Evolutionary conservation across 768 basidiomycete genomes (phyloP).

Genomic region (Lentinula aciculospora): DNA sequence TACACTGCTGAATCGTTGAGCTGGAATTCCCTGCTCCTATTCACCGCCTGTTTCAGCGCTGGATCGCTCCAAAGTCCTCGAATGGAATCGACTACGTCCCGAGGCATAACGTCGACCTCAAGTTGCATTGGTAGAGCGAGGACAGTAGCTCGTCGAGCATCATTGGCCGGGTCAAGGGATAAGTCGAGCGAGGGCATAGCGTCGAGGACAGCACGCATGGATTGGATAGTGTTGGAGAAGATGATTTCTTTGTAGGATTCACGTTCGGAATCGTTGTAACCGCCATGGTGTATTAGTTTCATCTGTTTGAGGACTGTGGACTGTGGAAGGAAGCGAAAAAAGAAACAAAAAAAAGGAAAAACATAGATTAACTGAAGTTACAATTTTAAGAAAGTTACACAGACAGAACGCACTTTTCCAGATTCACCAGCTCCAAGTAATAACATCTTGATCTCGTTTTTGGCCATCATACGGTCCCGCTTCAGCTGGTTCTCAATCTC

Average conservation of each 20-base stretch:
- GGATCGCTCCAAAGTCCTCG: constrained; percentile 75
- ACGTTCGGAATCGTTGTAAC: constrained; percentile 83
- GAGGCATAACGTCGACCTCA: constrained; percentile 70
- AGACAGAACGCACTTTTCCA: constrained; percentile 62
- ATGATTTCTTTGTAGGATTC: constrained; percentile 96
- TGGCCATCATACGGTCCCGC: constrained; percentile 80
- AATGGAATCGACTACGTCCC: constrained; percentile 74
- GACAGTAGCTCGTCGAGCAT: constrained; percentile 59
- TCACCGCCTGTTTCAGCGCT: constrained; percentile 78
- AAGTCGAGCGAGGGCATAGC: constrained; percentile 86
- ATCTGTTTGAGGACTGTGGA: constrained; percentile 95
- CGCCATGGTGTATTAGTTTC: constrained; percentile 93
- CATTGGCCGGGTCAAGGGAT: constrained; percentile 61
- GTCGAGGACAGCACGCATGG: constrained; percentile 94
- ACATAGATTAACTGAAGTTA: no score
- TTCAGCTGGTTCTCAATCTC: constrained; percentile 93
- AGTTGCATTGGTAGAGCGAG: constrained; percentile 73
- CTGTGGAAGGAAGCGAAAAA: constrained; percentile 26
- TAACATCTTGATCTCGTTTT: constrained; percentile 96
- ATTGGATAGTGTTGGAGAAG: constrained; percentile 89
- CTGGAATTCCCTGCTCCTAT: constrained; percentile 89
- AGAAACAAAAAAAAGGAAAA: background rate
- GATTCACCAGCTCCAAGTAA: constrained; percentile 95
- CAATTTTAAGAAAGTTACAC: no score
- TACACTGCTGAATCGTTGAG: constrained; percentile 95